phyloP scores from a whole-genome alignment of 139 green algal species.

The Chlamydomonas schloesseri region DNA sequence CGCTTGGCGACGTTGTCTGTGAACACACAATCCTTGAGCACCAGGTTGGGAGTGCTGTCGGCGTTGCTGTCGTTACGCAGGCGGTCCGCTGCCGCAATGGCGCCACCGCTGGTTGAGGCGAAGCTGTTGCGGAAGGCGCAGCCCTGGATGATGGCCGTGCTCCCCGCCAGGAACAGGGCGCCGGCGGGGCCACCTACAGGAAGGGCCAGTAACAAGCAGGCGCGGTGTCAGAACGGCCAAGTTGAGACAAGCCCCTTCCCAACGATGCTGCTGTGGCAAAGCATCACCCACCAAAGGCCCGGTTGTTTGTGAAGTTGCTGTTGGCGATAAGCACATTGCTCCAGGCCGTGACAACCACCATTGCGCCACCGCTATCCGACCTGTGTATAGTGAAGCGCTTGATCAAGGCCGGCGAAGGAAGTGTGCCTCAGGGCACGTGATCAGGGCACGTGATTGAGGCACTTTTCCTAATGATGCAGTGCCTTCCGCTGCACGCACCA shows the following conservation, averaged over 20 bases:
- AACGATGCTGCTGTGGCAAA: too few species aligned
- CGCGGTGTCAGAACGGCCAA: too few species aligned
- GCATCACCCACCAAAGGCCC: background rate
- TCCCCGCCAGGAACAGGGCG: background rate
- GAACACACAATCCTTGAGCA: background rate
- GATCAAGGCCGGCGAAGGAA: background rate
- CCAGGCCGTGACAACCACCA: background rate
- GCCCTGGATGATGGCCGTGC: background rate
- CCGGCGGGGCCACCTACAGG: background rate
- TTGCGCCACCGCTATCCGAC: slow-evolving; percentile 31
- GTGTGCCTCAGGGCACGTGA: too few species aligned
- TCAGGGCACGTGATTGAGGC: too few species aligned
- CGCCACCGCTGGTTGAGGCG: background rate
- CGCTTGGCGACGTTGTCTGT: background rate
- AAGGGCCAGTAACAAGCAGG: background rate
- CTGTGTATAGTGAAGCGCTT: background rate
- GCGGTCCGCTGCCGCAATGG: background rate
- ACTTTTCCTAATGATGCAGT: too few species aligned
- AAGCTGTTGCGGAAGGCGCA: background rate
- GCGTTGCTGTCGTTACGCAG: background rate
- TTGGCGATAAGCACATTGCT: background rate
- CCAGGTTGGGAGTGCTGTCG: background rate
- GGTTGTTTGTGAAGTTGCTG: background rate
- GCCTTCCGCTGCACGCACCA: slow-evolving; percentile 1
- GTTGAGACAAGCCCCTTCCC: too few species aligned